Conservation (phyloP, 2,329 filamentous ascomycete genomes). For the Phyllosticta citrichinensis region DNA sequence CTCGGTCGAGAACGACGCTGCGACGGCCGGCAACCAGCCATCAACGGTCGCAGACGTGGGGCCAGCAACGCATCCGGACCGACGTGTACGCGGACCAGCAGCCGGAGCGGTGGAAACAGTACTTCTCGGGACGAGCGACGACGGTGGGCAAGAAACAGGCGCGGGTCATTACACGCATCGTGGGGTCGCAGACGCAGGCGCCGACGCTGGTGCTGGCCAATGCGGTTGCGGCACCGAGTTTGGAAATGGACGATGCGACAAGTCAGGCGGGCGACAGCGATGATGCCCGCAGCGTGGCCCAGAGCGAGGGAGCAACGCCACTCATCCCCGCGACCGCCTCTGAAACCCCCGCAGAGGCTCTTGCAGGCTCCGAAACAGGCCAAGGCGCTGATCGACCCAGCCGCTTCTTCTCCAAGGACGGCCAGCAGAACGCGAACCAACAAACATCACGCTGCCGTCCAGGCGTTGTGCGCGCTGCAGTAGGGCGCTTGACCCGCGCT, state of each 20-base stretch:
- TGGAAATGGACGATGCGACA: conserved; percentile 27
- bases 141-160: conserved; percentile 20
- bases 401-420: conserved; percentile 39
- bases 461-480: background rate
- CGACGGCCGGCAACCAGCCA: conserved; percentile 70
- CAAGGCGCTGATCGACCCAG: conserved; percentile 25
- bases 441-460: conserved; percentile 12
- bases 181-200: conserved; percentile 20
- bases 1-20: conserved; percentile 34
- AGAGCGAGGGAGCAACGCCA: conserved; percentile 16
- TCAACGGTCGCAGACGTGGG: conserved; percentile 61
- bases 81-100: background rate
- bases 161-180: conserved; percentile 33
- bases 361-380: conserved; percentile 11
- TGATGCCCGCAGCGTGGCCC: conserved; percentile 28
- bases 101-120: conserved; percentile 24
- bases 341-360: conserved; percentile 11
- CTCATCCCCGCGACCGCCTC: conserved; percentile 3
- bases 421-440: background rate
- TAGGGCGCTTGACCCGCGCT: background rate
- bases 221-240: conserved; percentile 22
- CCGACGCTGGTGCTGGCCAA: conserved; percentile 41
- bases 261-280: conserved; percentile 31
- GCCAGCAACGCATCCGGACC: conserved; percentile 37
- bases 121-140: conserved; percentile 19